Base-by-base conservation (phyloP, 306 rosid genomes). In the Castanospermum australe region DNA sequence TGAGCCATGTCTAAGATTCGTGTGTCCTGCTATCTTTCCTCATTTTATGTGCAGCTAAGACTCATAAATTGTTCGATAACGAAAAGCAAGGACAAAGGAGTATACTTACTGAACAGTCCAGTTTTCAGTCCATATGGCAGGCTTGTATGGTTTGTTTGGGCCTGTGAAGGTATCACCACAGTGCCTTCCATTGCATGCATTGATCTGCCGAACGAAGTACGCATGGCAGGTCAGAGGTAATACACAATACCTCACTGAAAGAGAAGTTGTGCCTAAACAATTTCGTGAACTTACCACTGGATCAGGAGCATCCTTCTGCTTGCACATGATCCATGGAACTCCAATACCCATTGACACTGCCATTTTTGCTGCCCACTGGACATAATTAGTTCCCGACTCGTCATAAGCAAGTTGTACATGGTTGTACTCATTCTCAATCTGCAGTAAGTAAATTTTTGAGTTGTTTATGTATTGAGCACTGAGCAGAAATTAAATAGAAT, bases 251-350 rank as follows among this genome's bases (percentile, higher is more conserved):
- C 38, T 59, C 54, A 52, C 12, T 1, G 60, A 61, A 57, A 50
- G 75, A 22, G 42, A 24, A 32, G 1, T 22, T 4, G 11, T 38
- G 2, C 21, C 47, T 30, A 41, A 57, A 79, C 22, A 68, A 63
- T 8, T 10, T 45, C 35, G 15, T 8, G 54, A 11, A 86, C 90
- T 84, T 81, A 94, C 98, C 66, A 95, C 90, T 24, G 97, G 94
- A 86, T 92, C 97, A 77, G 99, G 99, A 80, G 99, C 99, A 82
- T 95, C 92, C 56, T 30, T 87, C n/a, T 95, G 99, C 90, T 95
- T 92, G 92, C 99, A 95, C 99, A 95, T 95, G 85, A 95, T 10
- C 99, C 99, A 95, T 77, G 99, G 99, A 78, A 95, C 89, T 41
- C 90, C 96, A 5, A n/a, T 8, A 21, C 89, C 71, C 73, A 65